Evolutionary conservation across 495 filamentous ascomycete species (phyloP).

Genomic region (Neurospora sp.): DNA sequence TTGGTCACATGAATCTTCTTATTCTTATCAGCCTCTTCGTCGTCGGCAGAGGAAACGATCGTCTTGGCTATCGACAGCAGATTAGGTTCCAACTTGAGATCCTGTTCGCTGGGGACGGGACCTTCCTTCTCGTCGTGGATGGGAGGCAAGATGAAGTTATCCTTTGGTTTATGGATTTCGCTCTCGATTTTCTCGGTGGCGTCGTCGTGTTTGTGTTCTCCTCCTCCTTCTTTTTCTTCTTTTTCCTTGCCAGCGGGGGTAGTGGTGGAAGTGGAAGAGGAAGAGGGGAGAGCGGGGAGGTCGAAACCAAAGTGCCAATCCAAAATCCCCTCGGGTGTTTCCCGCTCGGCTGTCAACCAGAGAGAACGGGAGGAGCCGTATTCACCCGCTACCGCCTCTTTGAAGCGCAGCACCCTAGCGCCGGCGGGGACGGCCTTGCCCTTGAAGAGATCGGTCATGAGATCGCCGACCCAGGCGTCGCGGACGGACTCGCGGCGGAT

Average conservation of each 20-base stretch:
- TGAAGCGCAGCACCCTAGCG: slow-evolving; percentile 63
- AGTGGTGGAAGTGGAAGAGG: background rate
- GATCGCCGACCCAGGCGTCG: slow-evolving; percentile 65
- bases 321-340: slow-evolving; percentile 47
- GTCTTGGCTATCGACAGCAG: slow-evolving; percentile 52
- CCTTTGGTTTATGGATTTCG: slow-evolving; percentile 35
- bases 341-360: slow-evolving; percentile 72
- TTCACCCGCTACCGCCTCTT: slow-evolving; percentile 67
- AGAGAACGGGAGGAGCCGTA: slow-evolving; percentile 48
- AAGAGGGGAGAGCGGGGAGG: slow-evolving; percentile 45
- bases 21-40: slow-evolving; percentile 16
- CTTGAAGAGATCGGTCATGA: slow-evolving; percentile 62
- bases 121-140: slow-evolving; percentile 34
- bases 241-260: background rate
- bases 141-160: slow-evolving; percentile 20
- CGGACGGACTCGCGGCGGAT: slow-evolving; percentile 68
- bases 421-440: slow-evolving; percentile 45
- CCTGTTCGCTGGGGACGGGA: slow-evolving; percentile 38
- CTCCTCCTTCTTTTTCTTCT: background rate
- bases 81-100: slow-evolving; percentile 45
- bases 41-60: slow-evolving; percentile 27
- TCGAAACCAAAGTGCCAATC: slow-evolving; percentile 88
- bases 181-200: slow-evolving; percentile 38
- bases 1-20: slow-evolving; percentile 9
- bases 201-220: background rate